Base-by-base conservation (phyloP, 2,329 filamentous ascomycete species). In the Furcasterigmium furcatum region DNA sequence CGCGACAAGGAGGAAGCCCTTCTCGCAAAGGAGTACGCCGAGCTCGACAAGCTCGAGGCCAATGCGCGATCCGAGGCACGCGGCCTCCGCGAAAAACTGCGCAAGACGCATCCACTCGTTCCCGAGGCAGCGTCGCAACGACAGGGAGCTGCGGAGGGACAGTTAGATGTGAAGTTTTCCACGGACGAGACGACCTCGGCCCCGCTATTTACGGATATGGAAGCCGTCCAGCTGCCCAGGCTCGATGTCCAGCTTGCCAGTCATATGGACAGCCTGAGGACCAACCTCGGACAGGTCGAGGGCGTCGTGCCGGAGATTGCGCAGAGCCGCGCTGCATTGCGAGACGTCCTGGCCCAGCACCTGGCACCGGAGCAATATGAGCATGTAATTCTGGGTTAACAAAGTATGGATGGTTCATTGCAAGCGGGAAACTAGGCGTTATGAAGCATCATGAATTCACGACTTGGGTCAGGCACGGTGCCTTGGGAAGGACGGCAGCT, bases 251-350 rank as follows among this genome's bases (percentile, higher is more conserved):
- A 80, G 56, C 66, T 82, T 16, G 64, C 66, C 10, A 77, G 60
- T 43, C 79, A 82, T 51, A 74, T 80, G 63, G 76, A 81, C 48
- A 81, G 75, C 53, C 74, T 83, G 56, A 66, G 63, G 45, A 64
- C 64, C 36, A 82, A 82, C 54, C 62, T 81, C 32, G 63, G 69
- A 46, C 79, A 80, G 60, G 71, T 79, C 13, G 72, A 75, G 1
- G 74, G 72, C 7, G 65, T 83, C 4, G 54, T 72, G 6, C 73
- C 74, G 2, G 71, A 74, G 27, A 71, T 82, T 14, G 59, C 54
- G 16, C 69, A 64, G 45, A 77, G 69, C 52, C 67, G 65, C 41
- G 77, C 76, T 2, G 70, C 74, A 4, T 54, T 82, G 43, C 73
- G 74, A 53, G 67, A 67, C 13, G 68, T 74, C 29, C 54, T 82